Percentiles rank a stretch among this genome's conserved stretches.
Conservation (phyloP, 768 basidiomycete species). For the Exsudoporus frostii region DNA sequence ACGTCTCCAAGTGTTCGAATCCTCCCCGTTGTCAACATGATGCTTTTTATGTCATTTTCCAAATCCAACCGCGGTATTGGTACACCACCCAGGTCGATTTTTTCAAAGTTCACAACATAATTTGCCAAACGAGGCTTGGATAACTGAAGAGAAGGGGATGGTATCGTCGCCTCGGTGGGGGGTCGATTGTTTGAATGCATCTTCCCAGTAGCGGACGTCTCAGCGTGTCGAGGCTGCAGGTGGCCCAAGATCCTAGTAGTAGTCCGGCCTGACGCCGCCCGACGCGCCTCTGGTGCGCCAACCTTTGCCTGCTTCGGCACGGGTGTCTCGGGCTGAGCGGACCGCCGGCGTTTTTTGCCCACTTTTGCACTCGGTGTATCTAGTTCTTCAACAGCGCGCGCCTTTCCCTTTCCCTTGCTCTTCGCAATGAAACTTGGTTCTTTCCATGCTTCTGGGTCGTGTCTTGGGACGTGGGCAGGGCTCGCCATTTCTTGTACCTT, state of each 20-base stretch:
- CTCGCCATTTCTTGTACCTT: not conserved
- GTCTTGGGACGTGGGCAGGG: conserved; percentile 4
- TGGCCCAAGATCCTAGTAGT: not conserved
- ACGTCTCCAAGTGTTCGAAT: conserved; percentile 21
- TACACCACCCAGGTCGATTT: conserved; percentile 5
- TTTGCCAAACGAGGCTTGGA: conserved; percentile 22
- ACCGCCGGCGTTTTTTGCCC: conserved; percentile 17
- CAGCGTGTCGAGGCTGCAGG: not conserved
- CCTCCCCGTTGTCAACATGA: conserved; percentile 28
- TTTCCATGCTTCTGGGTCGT: conserved; percentile 31
- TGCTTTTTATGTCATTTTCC: conserved; percentile 1
- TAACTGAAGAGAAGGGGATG: not conserved
- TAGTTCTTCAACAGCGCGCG: conserved; percentile 3
- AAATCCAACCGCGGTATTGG: conserved; percentile 10
- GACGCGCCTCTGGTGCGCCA: not conserved
- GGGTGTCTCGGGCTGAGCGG: conserved; percentile 5
- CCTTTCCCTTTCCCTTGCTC: conserved; percentile 20
- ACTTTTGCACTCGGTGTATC: not conserved
- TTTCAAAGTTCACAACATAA: conserved; percentile 16
- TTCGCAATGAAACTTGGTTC: conserved; percentile 31
- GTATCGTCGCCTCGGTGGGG: not conserved
- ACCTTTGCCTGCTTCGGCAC: conserved; percentile 14
- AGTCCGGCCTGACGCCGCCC: not conserved
- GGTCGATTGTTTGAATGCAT: not conserved
- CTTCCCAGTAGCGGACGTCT: not conserved